Evolutionary conservation across 176 grass and related monocot species (phyloP).

Genomic region (Eragrostis curvula): DNA sequence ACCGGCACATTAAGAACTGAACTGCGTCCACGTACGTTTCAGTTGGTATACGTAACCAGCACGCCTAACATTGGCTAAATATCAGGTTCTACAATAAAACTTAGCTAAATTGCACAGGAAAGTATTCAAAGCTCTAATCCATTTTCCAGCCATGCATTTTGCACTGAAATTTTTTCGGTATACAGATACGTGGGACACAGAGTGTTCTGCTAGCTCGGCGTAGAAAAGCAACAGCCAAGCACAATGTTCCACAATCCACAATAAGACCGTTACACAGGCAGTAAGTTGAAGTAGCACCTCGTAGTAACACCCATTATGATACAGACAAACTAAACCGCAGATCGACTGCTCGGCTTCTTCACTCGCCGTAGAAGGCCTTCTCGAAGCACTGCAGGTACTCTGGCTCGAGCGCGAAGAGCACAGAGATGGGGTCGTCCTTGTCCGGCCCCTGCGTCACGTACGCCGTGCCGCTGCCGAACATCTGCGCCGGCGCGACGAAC

Average conservation of each 20-base stretch:
- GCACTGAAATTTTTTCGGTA: neutral
- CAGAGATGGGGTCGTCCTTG: constrained; percentile 54
- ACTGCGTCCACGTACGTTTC: no score
- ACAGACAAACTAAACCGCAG: neutral
- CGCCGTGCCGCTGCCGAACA: constrained; percentile 63
- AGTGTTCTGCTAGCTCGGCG: neutral
- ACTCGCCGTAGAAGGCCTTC: constrained; percentile 66
- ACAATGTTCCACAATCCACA: neutral
- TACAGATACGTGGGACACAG: neutral
- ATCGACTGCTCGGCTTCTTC: neutral
- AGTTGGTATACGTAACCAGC: no score
- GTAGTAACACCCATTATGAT: neutral
- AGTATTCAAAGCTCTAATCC: neutral
- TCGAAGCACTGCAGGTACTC: constrained; percentile 73
- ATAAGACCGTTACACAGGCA: neutral
- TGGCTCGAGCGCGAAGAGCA: constrained; percentile 63
- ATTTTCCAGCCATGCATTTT: neutral
- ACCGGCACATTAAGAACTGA: no score
- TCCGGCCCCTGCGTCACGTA: constrained; percentile 51
- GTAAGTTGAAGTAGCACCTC: neutral
- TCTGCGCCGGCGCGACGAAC: constrained; percentile 64
- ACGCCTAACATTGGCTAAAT: no score
- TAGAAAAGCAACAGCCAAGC: neutral
- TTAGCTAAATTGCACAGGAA: no score
- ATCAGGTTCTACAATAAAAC: no score